Evolutionary conservation across 192 early-diverging fungal genomes (phyloP).

Genomic region (Coemansia sp.): DNA sequence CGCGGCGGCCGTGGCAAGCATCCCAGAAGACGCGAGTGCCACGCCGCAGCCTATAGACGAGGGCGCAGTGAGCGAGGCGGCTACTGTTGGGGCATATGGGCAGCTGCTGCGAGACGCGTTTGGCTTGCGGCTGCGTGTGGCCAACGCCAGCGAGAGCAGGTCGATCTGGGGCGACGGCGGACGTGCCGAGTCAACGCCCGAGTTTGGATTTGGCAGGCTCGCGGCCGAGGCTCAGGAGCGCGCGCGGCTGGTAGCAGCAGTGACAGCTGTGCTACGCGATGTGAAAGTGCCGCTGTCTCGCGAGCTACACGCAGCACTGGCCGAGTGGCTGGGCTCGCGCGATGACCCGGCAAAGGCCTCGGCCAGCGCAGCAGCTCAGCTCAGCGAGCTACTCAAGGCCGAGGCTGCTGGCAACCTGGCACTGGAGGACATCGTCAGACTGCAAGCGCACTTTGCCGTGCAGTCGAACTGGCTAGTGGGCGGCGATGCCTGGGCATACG

Average conservation of each 20-base stretch:
- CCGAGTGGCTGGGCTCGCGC: conserved; percentile 64
- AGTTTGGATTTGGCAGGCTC: conserved; percentile 84
- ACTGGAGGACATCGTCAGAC: conserved; percentile 24
- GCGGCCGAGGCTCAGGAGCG: conserved; percentile 68
- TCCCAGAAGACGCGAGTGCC: conserved; percentile 15
- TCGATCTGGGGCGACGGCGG: conserved; percentile 69
- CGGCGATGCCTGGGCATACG: conserved; percentile 82
- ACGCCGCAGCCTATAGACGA: conserved; percentile 31
- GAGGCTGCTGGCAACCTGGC: conserved; percentile 21
- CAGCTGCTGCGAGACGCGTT: conserved; percentile 81
- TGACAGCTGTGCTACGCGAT: conserved; percentile 59
- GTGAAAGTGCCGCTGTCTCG: conserved; percentile 51
- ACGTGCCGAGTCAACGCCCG: conserved; percentile 63
- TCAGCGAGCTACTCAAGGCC: conserved; percentile 48
- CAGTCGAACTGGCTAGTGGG: conserved; percentile 88
- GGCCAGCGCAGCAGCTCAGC: conserved; percentile 51
- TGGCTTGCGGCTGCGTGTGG: conserved; percentile 68
- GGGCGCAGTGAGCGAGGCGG: conserved; percentile 24
- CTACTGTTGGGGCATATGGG: conserved; percentile 62
- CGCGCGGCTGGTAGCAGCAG: conserved; percentile 60
- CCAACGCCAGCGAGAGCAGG: conserved; percentile 70
- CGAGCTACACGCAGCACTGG: conserved; percentile 60
- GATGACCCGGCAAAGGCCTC: conserved; percentile 59
- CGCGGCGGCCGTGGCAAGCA: conserved; percentile 29
- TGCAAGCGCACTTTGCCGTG: conserved; percentile 48